Base-by-base conservation (phyloP, 768 basidiomycete species). In the Leccinum obscurum region DNA sequence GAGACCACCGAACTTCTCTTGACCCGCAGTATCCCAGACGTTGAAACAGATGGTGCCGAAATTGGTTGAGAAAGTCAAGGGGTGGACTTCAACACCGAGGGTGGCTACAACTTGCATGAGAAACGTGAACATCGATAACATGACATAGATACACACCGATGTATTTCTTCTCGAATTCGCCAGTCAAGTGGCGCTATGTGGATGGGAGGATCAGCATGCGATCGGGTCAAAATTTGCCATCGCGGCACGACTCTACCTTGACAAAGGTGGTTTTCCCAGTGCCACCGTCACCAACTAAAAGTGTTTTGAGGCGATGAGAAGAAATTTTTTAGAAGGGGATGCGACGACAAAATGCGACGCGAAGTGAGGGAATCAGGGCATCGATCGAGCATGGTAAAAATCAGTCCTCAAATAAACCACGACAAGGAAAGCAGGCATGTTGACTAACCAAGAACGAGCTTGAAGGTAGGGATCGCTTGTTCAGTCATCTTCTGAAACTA, bases 111-210 rank as follows among this genome's bases (percentile, higher is more conserved):
- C 60, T 59, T 50, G 64, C 54, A 39, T 59, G 54, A 68, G 49
- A 37, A 58, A 60, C 41, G 37, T 54, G 58, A 53, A 60, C 56
- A 64, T 62, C 64, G 59, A 54, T 59, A 57, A 50, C 52, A 30
- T 46, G 58, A 49, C 20, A 44, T 48, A 55, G 52, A 60, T 39
- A 70, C 90, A 60, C 77, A 95, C 93, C 95, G 62, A 96, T 96
- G 79, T 97, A 98, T 78, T 99, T 99, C 86, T 99, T 99, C 82
- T 99, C 96, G 76, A 99, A 98, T 85, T 98, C 96, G 75, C 96
- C 96, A 66, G 95, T 97, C 86, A 96, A 87, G 80, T 98, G 95
- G 76, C 94, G 93, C 93, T 93, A 72, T 49, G 69, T 64, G 68
- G 71, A 64, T 58, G 54, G 34, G 41, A 62, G 69, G 78, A 88